Evolutionary conservation across 2,329 filamentous ascomycete genomes (phyloP), one percentile per base, ranked within the genome.

Genomic region (Nigrospora osmanthi): DNA sequence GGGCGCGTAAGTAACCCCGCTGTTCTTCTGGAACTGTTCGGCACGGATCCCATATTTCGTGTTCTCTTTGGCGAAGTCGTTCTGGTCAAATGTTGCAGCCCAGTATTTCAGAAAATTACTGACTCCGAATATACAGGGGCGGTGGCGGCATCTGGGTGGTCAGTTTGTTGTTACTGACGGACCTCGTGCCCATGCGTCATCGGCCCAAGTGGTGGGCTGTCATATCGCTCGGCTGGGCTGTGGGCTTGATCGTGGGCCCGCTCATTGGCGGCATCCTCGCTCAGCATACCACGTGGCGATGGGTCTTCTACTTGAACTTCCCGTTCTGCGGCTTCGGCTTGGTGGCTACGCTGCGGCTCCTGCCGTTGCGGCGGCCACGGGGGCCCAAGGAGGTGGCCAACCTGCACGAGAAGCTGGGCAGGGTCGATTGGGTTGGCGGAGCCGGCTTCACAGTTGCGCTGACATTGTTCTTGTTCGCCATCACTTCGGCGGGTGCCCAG

Each of bases 101-200:
- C n/a, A n/a, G n/a, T n/a, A n/a, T 6, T 28, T 28, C 38, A 28
- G 23, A 10, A 28, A 28, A 7, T 7, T 28, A 28, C 5, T 28
- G 23, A 28, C 7, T 28, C 23, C 23, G 23, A 28, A 28, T 28
- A 7, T 10, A 28, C 23, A 28, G 23, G 19, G 40, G 40, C 17
- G 16, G 10, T 2, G 34, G 23, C 32, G 34, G 38, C 28, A 42
- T 42, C 34, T 35, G 33, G 40, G 47, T 53, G 19, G 44, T 60
- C 39, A 46, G 38, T 17, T 51, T 57, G 36, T 49, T 55, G 19
- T 43, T 60, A 35, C 47, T 58, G 15, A 70, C 64, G 41, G 75
- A 78, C 47, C 53, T 77, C 3, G 64, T 76, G 0, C 70, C 73
- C 0, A 53, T 78, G 11, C 57, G 66, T 2, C 61, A 74, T 47